Percentiles rank a stretch among this genome's conserved stretches.
These are phyloP conservation scores for Agroathelia rolfsii DNA, from an alignment of 1,284 basidiomycete species.

Conservation along the genomic window DNA sequence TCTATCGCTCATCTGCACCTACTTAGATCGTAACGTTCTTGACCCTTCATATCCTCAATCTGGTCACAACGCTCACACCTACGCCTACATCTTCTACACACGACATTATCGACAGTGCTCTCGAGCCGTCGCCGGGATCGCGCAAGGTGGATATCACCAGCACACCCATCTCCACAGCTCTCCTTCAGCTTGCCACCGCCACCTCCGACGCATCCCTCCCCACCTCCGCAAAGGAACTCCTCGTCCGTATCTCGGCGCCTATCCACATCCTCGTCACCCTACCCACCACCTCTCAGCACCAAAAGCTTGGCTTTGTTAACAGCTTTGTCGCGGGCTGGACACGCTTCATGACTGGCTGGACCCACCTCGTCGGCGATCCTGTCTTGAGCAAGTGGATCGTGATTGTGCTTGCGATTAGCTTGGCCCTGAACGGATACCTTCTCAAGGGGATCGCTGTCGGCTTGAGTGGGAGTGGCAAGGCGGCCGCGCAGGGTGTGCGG, in stretches of 20 bases:
- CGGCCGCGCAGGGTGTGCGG: slow-evolving; percentile 31
- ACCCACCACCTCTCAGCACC: too few relatives aligned
- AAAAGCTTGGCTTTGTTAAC: slow-evolving; percentile 49
- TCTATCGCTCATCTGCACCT: slow-evolving; percentile 6
- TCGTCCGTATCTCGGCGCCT: slow-evolving; percentile 67
- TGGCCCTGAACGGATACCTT: slow-evolving; percentile 90
- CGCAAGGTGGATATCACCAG: slow-evolving; percentile 56
- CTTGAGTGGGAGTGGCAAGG: slow-evolving; percentile 26
- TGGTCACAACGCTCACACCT: slow-evolving; percentile 85
- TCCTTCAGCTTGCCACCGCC: slow-evolving; percentile 47
- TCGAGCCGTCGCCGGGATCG: slow-evolving; percentile 22
- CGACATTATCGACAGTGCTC: slow-evolving; percentile 23
- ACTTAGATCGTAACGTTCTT: slow-evolving; percentile 76
- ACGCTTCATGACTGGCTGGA: slow-evolving; percentile 97
- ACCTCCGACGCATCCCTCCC: slow-evolving; percentile 14
- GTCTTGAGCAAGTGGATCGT: slow-evolving; percentile 96
- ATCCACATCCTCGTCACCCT: too few relatives aligned
- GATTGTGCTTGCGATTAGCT: slow-evolving; percentile 75
- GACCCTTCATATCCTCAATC: slow-evolving; percentile 83
- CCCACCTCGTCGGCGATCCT: slow-evolving; percentile 89
- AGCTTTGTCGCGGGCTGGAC: too few relatives aligned
- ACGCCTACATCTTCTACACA: slow-evolving; percentile 21
- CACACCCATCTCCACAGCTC: slow-evolving; percentile 47
- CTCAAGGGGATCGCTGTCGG: slow-evolving; percentile 69
- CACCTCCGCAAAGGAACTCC: slow-evolving; percentile 31